These are phyloP conservation scores for Fusarium pininemorale DNA, from an alignment of 2,329 filamentous ascomycete species.

Conservation along the genomic window DNA sequence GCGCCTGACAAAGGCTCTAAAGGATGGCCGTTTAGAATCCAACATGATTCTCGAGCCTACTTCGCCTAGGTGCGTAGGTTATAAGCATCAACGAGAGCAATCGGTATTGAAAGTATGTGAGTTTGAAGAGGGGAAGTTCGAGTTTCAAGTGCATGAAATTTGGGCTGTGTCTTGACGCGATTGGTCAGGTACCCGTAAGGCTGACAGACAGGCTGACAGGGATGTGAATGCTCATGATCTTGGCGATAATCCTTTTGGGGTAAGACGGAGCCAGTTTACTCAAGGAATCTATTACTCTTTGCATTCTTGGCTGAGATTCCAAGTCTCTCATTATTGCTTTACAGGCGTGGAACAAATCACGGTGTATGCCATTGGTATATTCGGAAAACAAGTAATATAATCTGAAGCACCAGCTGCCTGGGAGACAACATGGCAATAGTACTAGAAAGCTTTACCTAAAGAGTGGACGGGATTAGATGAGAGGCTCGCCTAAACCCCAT, in stretches of 20 bases:
- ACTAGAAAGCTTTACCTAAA: neutral
- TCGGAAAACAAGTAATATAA: neutral
- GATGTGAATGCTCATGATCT: neutral
- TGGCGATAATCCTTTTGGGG: neutral
- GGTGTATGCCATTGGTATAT: no score
- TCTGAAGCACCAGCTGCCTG: neutral
- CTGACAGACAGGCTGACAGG: neutral
- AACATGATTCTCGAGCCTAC: neutral
- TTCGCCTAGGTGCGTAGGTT: neutral
- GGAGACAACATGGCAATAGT: neutral
- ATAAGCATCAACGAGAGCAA: neutral
- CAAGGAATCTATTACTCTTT: neutral
- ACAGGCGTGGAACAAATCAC: rapidly evolving
- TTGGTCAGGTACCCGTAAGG: neutral
- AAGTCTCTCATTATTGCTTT: rapidly evolving
- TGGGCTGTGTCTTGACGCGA: neutral
- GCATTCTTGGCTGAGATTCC: rapidly evolving
- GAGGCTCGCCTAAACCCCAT: rapidly evolving
- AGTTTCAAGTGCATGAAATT: neutral
- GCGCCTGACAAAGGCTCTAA: neutral
- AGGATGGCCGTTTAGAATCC: neutral
- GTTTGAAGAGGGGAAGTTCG: neutral
- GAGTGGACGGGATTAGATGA: neutral
- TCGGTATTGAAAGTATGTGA: rapidly evolving
- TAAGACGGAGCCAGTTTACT: no score